Evolutionary conservation across 2,329 filamentous ascomycete genomes (phyloP), one percentile per base, ranked within the genome.

Genomic region (Aureobasidium zeae): DNA sequence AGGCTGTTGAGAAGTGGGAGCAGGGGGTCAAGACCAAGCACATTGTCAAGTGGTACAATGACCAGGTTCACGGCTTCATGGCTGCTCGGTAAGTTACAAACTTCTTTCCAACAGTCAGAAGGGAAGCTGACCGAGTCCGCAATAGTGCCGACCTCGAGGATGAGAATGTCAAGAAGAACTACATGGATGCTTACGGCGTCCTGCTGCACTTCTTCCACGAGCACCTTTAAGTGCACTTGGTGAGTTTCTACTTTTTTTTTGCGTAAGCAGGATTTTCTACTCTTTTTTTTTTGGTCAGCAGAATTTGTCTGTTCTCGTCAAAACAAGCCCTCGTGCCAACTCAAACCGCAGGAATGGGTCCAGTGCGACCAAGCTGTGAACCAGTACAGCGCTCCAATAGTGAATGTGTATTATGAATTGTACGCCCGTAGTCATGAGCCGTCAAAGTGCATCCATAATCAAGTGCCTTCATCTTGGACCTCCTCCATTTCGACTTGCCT

Each of bases 121-220:
- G 6, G 2, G 3, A 22, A 10, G 7, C 29, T 50, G 16, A 47
- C 16, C 17, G 29, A n/a, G 16, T 8, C 11, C 17, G n/a, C n/a
- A n/a, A 19, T 17, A 62, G 68, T 25, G 61, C 57, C 37, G 64
- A 73, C 46, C 50, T 73, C 16, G 64, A 64, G 50, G 59, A 73
- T 47, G 59, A 63, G 12, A 61, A 65, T 25, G 70, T 73, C 29
- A 68, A 65, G 61, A 60, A 61, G 43, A 65, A 69, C 50, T 73
- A 73, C 50, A 64, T 71, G 59, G 62, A 65, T 36, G 70, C 65
- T 3, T 73, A 73, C 51, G 60, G 68, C 55, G 49, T 64, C 28
- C 55, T 73, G 30, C 56, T 73, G 41, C 63, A 70, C 50, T 73
- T 68, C 52, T 73, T 71, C 63, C 68, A 71, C 51, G 64, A 71